Percentiles rank a stretch among this genome's conserved stretches.
These are phyloP conservation scores for Massariosphaeria phaeospora DNA, from an alignment of 495 filamentous ascomycete genomes.

Conservation along the genomic window DNA sequence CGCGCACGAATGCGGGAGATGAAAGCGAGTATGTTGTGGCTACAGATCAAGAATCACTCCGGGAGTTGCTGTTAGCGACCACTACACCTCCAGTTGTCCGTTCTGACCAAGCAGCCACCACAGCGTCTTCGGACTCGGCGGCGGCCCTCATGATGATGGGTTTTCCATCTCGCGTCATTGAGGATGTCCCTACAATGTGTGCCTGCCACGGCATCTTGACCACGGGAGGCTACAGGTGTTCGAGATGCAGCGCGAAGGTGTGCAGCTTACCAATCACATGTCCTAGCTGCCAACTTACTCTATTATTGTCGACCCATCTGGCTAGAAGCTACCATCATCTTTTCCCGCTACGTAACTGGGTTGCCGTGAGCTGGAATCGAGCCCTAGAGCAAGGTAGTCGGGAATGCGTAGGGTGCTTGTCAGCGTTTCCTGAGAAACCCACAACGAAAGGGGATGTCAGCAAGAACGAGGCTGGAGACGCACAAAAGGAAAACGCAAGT, in stretches of 20 bases:
- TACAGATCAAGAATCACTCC: slow-evolving; percentile 82
- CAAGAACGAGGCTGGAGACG: not conserved
- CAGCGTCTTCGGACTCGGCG: slow-evolving; percentile 49
- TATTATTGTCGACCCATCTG: slow-evolving; percentile 92
- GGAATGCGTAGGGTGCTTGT: slow-evolving; percentile 53
- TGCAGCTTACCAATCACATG: slow-evolving; percentile 90
- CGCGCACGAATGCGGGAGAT: slow-evolving; percentile 75
- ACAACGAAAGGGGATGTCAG: slow-evolving; percentile 27
- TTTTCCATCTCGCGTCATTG: slow-evolving; percentile 88
- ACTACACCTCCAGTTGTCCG: slow-evolving; percentile 85
- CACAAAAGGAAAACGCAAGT: not conserved
- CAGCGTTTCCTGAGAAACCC: slow-evolving; percentile 47
- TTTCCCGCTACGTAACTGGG: slow-evolving; percentile 87
- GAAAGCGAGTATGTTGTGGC: slow-evolving; percentile 74
- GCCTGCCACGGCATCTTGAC: slow-evolving; percentile 84
- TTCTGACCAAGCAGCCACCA: slow-evolving; percentile 6
- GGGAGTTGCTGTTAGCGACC: slow-evolving; percentile 77
- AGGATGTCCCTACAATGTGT: slow-evolving; percentile 68
- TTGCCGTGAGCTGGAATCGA: slow-evolving; percentile 76
- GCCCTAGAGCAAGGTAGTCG: slow-evolving; percentile 47
- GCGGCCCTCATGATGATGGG: slow-evolving; percentile 94
- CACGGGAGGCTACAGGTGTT: slow-evolving; percentile 86
- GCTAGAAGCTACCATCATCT: slow-evolving; percentile 94
- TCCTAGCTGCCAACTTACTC: slow-evolving; percentile 83
- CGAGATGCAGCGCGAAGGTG: slow-evolving; percentile 81